These are phyloP conservation scores for Termitomyces sp. DNA, from an alignment of 768 basidiomycete species.

Conservation along the genomic window DNA sequence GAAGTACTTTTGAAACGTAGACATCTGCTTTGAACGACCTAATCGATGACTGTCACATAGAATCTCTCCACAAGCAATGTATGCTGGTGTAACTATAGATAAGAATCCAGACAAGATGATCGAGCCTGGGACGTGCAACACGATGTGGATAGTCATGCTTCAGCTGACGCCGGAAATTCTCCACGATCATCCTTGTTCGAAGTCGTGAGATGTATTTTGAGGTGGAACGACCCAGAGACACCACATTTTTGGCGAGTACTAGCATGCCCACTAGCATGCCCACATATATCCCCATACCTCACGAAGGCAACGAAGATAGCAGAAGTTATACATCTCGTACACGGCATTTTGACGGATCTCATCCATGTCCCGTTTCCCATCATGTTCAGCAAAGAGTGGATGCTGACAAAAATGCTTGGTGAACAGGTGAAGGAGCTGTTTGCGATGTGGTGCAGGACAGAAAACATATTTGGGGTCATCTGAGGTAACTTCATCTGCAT, in stretches of 20 bases:
- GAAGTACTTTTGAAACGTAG: neutral
- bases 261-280: no score
- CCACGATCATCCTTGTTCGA: neutral
- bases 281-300: no score
- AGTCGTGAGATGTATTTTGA: neutral
- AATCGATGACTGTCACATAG: neutral
- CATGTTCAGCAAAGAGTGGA: neutral
- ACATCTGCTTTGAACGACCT: neutral
- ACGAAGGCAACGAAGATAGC: neutral
- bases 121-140: no score
- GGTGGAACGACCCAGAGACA: neutral
- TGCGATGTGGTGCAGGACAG: conserved; percentile 26
- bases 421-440: conserved; percentile 22
- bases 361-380: no score
- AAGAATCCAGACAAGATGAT: neutral
- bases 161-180: neutral
- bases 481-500: conserved; percentile 19
- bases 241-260: no score
- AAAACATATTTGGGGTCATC: conserved; percentile 21
- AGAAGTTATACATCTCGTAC: conserved; percentile 1
- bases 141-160: neutral
- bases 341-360: neutral
- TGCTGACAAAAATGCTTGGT: conserved; percentile 11
- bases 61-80: neutral
- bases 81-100: neutral